Conservation (phyloP, 306 rosid species). For the Acacia crassicarpa region DNA sequence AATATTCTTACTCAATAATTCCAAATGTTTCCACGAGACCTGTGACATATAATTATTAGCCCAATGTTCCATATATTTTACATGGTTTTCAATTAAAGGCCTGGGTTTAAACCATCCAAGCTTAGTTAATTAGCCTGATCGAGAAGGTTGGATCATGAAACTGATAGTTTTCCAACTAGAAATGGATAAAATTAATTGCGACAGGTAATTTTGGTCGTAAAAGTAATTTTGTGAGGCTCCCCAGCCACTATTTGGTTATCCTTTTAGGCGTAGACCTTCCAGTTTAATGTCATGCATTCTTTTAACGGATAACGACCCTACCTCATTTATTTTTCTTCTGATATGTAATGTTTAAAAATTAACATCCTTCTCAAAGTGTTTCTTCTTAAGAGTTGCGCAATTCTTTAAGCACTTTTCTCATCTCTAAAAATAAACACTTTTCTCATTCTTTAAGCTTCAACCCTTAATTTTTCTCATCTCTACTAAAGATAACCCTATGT, state of each 20-base stretch:
- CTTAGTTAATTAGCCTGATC: neutral
- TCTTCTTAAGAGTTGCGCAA: neutral
- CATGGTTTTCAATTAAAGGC: neutral
- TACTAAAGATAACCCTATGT: no score
- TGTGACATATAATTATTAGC: no score
- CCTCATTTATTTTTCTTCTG: neutral
- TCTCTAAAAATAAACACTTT: no score
- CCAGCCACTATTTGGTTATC: neutral
- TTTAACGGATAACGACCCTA: neutral
- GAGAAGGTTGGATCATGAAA: neutral
- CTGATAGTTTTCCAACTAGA: neutral
- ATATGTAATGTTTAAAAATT: neutral
- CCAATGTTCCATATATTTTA: no score
- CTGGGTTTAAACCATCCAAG: neutral
- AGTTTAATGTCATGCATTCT: neutral
- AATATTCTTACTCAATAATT: no score
- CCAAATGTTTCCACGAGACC: no score
- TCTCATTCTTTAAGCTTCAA: no score
- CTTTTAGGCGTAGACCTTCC: neutral
- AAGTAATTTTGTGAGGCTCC: slow-evolving; percentile 3
- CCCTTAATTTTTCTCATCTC: no score
- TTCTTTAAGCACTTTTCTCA: no score
- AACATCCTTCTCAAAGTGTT: neutral
- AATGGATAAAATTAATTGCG: neutral
- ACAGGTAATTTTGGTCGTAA: neutral